These are phyloP conservation scores for Lanmaoa pseudosensibilis DNA, from an alignment of 768 basidiomycete genomes.

Conservation along the genomic window DNA sequence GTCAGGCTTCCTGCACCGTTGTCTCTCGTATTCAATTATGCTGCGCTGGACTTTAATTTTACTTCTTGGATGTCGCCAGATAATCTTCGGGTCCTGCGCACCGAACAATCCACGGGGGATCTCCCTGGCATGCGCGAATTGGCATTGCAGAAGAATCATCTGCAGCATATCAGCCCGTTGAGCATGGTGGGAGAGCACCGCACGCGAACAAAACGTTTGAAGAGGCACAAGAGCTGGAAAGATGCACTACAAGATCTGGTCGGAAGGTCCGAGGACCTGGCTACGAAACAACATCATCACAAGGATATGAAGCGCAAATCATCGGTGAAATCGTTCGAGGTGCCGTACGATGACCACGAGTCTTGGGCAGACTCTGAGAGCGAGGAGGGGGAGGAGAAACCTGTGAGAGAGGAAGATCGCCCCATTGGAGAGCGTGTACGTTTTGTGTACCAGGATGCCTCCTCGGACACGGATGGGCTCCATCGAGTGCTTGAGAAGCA, in stretches of 20 bases:
- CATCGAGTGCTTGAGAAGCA: constrained; percentile 41
- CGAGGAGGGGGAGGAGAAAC: constrained; percentile 45
- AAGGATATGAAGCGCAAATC: constrained; percentile 31
- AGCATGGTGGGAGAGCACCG: constrained; percentile 83
- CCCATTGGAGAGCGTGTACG: constrained; percentile 74
- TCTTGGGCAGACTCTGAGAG: constrained; percentile 55
- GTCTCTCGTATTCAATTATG: constrained; percentile 85
- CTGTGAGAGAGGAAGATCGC: constrained; percentile 66
- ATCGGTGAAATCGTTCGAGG: constrained; percentile 26
- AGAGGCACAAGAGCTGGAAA: constrained; percentile 58
- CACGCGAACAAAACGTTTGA: constrained; percentile 40
- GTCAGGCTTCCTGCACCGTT: constrained; percentile 67
- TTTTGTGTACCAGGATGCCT: constrained; percentile 43
- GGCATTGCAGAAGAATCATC: constrained; percentile 82
- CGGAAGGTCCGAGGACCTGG: constrained; percentile 37
- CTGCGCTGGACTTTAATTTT: constrained; percentile 96
- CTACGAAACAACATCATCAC: constrained; percentile 18
- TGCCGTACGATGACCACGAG: constrained; percentile 45
- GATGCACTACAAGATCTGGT: constrained; percentile 52
- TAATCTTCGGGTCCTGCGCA: constrained; percentile 78
- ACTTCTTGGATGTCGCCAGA: constrained; percentile 93
- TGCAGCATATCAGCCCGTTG: constrained; percentile 85
- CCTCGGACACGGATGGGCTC: constrained; percentile 15
- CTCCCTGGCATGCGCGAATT: constrained; percentile 69
- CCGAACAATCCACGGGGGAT: constrained; percentile 84